Evolutionary conservation across 1,284 basidiomycete species (phyloP).

Genomic region (Cryptococcus deneoformans): DNA sequence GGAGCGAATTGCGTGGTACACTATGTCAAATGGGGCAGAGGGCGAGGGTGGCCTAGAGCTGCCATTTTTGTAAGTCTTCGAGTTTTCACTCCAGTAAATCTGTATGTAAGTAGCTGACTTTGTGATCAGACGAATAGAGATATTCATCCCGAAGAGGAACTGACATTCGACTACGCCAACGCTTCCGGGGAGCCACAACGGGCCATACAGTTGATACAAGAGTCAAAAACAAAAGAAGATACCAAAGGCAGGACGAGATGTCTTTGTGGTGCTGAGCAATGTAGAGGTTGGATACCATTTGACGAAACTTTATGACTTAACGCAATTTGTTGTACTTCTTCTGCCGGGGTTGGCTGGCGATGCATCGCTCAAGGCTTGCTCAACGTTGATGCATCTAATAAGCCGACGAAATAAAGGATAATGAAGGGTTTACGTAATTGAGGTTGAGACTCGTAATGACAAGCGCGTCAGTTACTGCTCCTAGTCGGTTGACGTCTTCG

Average conservation of each 20-base stretch:
- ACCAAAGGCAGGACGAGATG: slow-evolving; percentile 13
- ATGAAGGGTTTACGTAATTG: too few relatives aligned
- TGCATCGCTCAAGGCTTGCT: too few relatives aligned
- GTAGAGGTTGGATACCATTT: slow-evolving; percentile 37
- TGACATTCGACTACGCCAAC: slow-evolving; percentile 36
- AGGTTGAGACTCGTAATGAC: too few relatives aligned
- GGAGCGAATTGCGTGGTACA: slow-evolving; percentile 33
- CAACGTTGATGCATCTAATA: too few relatives aligned
- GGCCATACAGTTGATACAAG: neutral
- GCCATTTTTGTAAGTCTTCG: slow-evolving; percentile 32
- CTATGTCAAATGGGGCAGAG: slow-evolving; percentile 29
- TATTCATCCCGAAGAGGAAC: slow-evolving; percentile 23
- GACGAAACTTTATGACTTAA: slow-evolving; percentile 21
- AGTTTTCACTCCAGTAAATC: neutral
- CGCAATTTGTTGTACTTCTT: neutral
- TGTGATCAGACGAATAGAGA: slow-evolving; percentile 18
- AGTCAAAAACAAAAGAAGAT: neutral
- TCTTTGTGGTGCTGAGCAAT: slow-evolving; percentile 19
- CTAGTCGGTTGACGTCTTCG: too few relatives aligned
- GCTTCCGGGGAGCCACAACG: slow-evolving; percentile 18
- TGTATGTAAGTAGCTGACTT: neutral
- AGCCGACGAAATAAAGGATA: too few relatives aligned
- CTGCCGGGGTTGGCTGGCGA: too few relatives aligned
- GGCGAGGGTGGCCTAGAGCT: slow-evolving; percentile 19
- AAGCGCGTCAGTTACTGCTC: too few relatives aligned